Evolutionary conservation across 2,329 filamentous ascomycete genomes (phyloP).

Genomic region (Apiospora marii): DNA sequence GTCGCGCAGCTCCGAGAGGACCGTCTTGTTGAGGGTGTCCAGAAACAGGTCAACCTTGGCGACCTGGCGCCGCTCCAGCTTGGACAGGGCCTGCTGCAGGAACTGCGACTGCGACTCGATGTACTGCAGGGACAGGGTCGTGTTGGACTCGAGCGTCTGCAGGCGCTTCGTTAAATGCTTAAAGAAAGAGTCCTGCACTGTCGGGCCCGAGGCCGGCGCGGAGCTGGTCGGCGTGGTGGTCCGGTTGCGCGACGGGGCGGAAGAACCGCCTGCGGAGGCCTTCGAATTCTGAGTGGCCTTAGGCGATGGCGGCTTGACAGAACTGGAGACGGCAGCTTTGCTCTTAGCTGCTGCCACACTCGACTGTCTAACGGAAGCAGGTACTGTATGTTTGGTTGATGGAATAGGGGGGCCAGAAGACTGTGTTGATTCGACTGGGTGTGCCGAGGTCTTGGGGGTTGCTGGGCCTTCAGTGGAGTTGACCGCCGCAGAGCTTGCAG

Average conservation of each 20-base stretch:
- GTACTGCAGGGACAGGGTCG: slow-evolving; percentile 91
- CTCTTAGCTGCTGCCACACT: slow-evolving; percentile 33
- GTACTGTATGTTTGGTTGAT: slow-evolving; percentile 32
- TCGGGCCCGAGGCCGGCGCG: slow-evolving; percentile 68
- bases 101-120: slow-evolving; percentile 96
- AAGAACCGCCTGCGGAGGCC: slow-evolving; percentile 31
- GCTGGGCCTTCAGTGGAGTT: background rate
- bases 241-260: slow-evolving; percentile 43
- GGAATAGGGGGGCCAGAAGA: slow-evolving; percentile 7
- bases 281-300: slow-evolving; percentile 32
- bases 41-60: slow-evolving; percentile 85
- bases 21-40: slow-evolving; percentile 84
- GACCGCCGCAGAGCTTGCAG: slow-evolving; percentile 17
- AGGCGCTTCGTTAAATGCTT: slow-evolving; percentile 94
- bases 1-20: slow-evolving; percentile 79
- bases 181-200: slow-evolving; percentile 97
- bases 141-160: slow-evolving; percentile 89
- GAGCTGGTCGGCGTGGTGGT: slow-evolving; percentile 50
- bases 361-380: slow-evolving; percentile 31
- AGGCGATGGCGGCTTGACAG: slow-evolving; percentile 40
- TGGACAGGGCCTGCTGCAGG: slow-evolving; percentile 83
- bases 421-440: background rate
- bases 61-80: slow-evolving; percentile 87
- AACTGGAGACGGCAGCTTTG: slow-evolving; percentile 37
- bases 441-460: slow-evolving; percentile 20